A percentile compares a stretch with the other conserved stretches of the same genome.
Evolutionary conservation across 768 basidiomycete species (phyloP).

Genomic region (Pleurotus eryngii): DNA sequence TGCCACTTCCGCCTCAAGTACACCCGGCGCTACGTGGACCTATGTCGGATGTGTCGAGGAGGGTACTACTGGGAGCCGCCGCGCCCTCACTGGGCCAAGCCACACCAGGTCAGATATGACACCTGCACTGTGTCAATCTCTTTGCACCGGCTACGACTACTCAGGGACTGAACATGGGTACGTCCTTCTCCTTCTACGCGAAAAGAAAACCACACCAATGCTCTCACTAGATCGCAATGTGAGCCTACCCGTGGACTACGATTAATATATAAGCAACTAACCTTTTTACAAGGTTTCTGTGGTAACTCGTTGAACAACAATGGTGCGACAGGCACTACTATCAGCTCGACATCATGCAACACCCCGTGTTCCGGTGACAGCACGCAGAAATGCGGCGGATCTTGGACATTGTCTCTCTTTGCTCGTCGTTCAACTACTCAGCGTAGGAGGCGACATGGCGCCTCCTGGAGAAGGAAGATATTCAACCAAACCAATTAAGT

Average conservation of each 20-base stretch:
- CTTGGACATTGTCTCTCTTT: conserved; percentile 17
- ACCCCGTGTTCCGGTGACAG: conserved; percentile 15
- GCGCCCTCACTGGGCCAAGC: conserved; percentile 26
- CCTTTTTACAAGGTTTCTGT: conserved; percentile 19
- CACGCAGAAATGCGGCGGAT: conserved; percentile 13
- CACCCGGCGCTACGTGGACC: neutral
- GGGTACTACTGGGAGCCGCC: conserved; percentile 28
- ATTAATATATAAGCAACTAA: neutral
- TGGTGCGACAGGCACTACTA: conserved; percentile 24
- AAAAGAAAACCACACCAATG: neutral
- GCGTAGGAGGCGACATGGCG: neutral
- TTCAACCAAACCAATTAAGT: no score
- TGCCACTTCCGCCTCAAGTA: neutral
- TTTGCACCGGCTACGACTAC: conserved; percentile 27
- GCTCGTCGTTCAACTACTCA: conserved; percentile 9
- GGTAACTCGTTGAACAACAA: conserved; percentile 26
- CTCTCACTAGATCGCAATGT: conserved; percentile 14
- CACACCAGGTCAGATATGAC: conserved; percentile 27
- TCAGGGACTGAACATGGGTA: conserved; percentile 32
- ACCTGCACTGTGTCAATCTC: conserved; percentile 24
- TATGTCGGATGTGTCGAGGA: conserved; percentile 31
- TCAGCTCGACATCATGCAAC: conserved; percentile 18
- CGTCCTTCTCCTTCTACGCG: neutral
- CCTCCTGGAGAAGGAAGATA: no score
- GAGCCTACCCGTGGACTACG: neutral